Evolutionary conservation across 257 asterid species (phyloP), one percentile per base, ranked within the genome.

Genomic region (Salvia miltiorrhiza): DNA sequence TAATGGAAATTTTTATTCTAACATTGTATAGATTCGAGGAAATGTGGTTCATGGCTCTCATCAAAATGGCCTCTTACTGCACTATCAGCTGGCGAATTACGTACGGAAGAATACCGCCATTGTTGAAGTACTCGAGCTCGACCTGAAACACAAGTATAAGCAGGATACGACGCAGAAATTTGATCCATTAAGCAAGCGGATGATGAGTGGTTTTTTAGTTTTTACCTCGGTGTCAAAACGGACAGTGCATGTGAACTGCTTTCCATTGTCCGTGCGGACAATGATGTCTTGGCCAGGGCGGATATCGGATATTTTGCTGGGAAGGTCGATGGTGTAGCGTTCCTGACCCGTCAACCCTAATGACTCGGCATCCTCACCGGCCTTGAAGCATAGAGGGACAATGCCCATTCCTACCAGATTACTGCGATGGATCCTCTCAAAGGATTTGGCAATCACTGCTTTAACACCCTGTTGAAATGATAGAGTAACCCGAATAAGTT

Each of bases 391-490:
- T 45, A 93, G 82, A 57, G 98, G 98, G 77, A 93, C 47, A 53
- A 93, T 88, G 41, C 98, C 98, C 98, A 93, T 90, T 23, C 98
- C 98, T 1, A 93, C 98, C 76, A 93, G 87, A 70, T 93, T 93
- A 65, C 98, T 93, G 23, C 98, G 92, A 49, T 93, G 98, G 81
- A 93, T 93, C 74, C 98, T 88, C 75, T 93, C 98, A 58, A 93
- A 93, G 85, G 90, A 85, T 71, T 90, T 93, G 9, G 98, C 94
- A 62, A 93, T 93, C 79, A 93, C 98, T 40, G 98, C 97, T 79
- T 93, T 93, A 28, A 93, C 96, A 56, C 98, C 98, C 98, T 90
- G 80, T 76, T 8, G 35, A 32, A n/a, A 67, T 21, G 23, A 37
- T 17, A 3, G 45, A 16, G 20, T 17, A 10, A 2, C 28, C 37